Conservation (phyloP, 148 eudicot species). For the Rhododendron ferrugineum region DNA sequence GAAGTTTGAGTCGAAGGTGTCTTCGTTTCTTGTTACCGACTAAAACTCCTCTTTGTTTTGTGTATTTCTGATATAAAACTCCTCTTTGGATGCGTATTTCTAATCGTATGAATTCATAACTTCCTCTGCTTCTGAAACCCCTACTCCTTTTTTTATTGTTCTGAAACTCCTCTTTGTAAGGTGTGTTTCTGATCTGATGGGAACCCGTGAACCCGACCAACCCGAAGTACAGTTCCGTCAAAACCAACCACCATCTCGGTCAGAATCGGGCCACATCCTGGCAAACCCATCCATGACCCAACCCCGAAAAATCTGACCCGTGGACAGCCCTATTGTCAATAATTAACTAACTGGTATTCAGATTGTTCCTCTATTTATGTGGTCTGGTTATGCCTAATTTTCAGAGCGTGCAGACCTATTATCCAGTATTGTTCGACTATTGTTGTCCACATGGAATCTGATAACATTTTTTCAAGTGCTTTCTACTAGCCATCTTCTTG, state of each 20-base stretch:
- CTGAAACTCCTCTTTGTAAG: neutral
- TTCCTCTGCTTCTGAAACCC: neutral
- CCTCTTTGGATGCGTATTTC: neutral
- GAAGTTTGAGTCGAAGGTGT: neutral
- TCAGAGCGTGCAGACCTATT: neutral
- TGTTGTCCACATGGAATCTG: neutral
- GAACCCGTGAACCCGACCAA: neutral
- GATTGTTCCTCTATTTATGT: constrained; percentile 3
- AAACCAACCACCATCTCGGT: neutral
- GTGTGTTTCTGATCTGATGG: neutral
- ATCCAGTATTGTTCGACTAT: neutral
- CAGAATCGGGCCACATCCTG: neutral
- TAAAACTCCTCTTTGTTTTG: neutral
- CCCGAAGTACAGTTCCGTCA: neutral
- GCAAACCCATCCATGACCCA: neutral
- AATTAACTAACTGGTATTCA: neutral
- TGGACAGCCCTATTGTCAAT: neutral
- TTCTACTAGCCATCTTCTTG: neutral
- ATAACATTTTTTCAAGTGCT: neutral
- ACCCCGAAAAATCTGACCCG: neutral
- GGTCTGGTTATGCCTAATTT: neutral
- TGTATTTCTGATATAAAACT: neutral
- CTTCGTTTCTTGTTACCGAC: neutral
- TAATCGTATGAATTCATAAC: neutral
- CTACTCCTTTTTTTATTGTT: too few relatives aligned